Percentiles rank a stretch among this genome's conserved stretches.
These are phyloP conservation scores for Eryngium alpinum DNA, from an alignment of 140 eudicot species.

Conservation along the genomic window DNA sequence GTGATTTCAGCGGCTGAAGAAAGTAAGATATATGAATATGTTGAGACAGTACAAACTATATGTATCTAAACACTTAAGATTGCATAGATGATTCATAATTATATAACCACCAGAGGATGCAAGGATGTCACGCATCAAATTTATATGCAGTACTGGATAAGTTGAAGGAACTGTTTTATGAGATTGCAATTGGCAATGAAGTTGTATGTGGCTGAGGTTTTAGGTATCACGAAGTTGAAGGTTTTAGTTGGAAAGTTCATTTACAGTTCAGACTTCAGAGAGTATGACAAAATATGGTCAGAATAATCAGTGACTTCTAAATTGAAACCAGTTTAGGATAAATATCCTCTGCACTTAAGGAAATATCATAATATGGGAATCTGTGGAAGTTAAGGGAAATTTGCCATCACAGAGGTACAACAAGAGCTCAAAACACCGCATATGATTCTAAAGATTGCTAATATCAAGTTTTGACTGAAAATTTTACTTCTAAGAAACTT, in stretches of 20 bases:
- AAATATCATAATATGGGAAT: neutral
- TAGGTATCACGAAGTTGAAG: neutral
- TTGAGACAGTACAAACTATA: neutral
- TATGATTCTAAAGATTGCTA: neutral
- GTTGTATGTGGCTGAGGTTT: neutral
- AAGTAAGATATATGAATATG: neutral
- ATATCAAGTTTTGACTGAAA: neutral
- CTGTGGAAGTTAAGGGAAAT: neutral
- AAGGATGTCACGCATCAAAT: neutral
- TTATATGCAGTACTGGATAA: neutral
- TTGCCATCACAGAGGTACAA: neutral
- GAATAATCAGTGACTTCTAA: neutral
- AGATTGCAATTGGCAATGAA: neutral
- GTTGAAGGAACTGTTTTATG: neutral
- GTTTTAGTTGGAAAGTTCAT: neutral
- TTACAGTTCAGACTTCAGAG: neutral
- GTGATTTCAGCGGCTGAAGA: neutral
- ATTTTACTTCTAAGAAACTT: neutral
- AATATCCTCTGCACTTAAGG: neutral
- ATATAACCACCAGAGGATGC: neutral
- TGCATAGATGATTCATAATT: neutral
- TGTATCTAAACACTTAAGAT: neutral
- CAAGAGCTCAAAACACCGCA: neutral
- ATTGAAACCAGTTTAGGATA: neutral
- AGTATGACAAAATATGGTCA: neutral